Evolutionary conservation across 176 grass and related monocot species (phyloP).

Genomic region (Leersia perrieri): DNA sequence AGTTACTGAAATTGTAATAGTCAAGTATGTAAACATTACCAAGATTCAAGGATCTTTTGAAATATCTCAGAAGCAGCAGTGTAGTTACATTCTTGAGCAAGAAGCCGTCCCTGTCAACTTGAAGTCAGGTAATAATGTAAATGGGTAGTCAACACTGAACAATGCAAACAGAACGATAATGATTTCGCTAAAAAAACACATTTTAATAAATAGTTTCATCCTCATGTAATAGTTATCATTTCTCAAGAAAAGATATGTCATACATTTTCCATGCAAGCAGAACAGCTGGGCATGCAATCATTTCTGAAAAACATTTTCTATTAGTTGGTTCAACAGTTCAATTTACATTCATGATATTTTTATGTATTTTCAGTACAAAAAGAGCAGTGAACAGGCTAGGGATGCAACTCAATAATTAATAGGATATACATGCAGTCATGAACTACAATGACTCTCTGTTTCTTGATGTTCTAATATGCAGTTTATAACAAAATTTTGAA

Average conservation of each 20-base stretch:
- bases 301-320: neutral
- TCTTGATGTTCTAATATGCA: constrained; percentile 5
- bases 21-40: constrained; percentile 51
- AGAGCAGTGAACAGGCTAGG: constrained; percentile 1
- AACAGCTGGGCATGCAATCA: neutral
- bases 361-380: neutral
- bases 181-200: neutral
- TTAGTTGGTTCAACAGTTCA: neutral
- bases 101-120: constrained; percentile 98
- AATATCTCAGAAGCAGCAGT: constrained; percentile 70
- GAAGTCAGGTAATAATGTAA: constrained; percentile 67
- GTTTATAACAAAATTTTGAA: constrained; percentile 4
- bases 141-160: constrained; percentile 17
- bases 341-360: neutral
- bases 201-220: neutral
- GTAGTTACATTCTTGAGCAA: constrained; percentile 71
- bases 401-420: neutral
- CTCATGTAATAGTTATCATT: neutral
- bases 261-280: neutral
- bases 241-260: neutral
- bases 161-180: neutral
- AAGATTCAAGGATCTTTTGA: constrained; percentile 73
- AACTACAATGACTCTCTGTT: neutral
- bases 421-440: neutral
- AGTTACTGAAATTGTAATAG: constrained; percentile 19